Evolutionary conservation across 2,329 filamentous ascomycete genomes (phyloP), one percentile per base, ranked within the genome.

Genomic region (Paraphoma chrysanthemicola): DNA sequence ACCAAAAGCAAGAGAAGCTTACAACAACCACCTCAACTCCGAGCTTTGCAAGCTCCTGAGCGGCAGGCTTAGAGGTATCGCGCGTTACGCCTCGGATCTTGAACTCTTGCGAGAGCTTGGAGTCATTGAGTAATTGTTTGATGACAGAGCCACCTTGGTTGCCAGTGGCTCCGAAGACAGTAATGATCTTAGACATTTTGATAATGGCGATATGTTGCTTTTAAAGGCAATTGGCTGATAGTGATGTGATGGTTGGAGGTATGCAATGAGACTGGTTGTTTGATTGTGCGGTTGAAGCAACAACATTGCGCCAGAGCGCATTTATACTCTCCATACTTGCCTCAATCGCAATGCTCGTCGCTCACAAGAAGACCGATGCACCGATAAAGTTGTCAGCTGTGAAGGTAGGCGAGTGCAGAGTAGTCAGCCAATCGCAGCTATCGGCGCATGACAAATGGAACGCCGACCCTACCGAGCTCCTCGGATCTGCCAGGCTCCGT

Each of bases 91-190:
- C 83, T 8, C 83, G 80, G 53, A 86, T 75, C 45, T 73, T 79
- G 73, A 79, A 86, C 51, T 79, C 64, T 42, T 77, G 64, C 1
- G 80, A 81, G 16, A 85, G 76, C 2, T 68, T 64, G 1, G 78
- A 63, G 60, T 84, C 78, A 36, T 74, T 74, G 9, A 84, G 75
- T 10, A 86, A 73, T 28, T 74, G 68, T 46, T 78, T 68, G 52
- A 85, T 73, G 8, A 85, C 74, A 8, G 81, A 81, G 10, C 80
- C 73, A 16, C 83, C 83, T 67, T 85, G 83, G 36, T 81, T 77
- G 56, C 83, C 82, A 0, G 83, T 85, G 18, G 82, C 82, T 8
- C 83, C 83, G 48, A 85, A 83, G 23, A 85, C 75, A 31, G 63
- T 69, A 39, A 72, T 60, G 48, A 67, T 55, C 36, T 71, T 71